Evolutionary conservation across 1,139 yeast species (phyloP).

Genomic region (Suhomyces chickasaworum): DNA sequence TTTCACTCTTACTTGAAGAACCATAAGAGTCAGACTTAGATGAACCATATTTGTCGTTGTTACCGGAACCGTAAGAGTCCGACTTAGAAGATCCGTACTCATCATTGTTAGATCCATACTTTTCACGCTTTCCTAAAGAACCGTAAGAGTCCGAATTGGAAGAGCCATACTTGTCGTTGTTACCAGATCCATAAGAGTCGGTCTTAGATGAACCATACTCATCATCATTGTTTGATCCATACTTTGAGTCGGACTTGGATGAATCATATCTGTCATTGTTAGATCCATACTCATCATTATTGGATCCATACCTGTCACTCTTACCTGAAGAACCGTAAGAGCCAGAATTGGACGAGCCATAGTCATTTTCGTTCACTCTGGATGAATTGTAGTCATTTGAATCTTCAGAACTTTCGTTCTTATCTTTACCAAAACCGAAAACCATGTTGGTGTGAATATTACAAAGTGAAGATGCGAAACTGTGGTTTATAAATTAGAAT

Average conservation of each 20-base stretch:
- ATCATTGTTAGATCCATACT: not conserved
- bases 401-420: slow-evolving; percentile 16
- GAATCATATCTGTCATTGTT: not conserved
- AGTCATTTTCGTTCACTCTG: slow-evolving; percentile 14
- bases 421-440: slow-evolving; percentile 23
- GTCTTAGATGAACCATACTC: slow-evolving; percentile 16
- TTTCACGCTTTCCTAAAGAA: too few relatives aligned
- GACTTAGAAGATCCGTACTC: slow-evolving; percentile 15
- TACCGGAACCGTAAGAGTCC: slow-evolving; percentile 18
- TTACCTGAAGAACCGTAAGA: slow-evolving; percentile 2
- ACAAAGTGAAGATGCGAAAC: not conserved
- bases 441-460: slow-evolving; percentile 16
- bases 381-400: slow-evolving; percentile 9
- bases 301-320: slow-evolving; percentile 16
- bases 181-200: not conserved
- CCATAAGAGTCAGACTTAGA: slow-evolving; percentile 18
- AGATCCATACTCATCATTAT: slow-evolving; percentile 11
- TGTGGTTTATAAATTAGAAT: not conserved
- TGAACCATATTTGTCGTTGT: slow-evolving; percentile 14
- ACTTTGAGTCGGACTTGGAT: slow-evolving; percentile 10
- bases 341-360: slow-evolving; percentile 19
- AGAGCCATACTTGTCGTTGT: not conserved
- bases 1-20: slow-evolving; percentile 13
- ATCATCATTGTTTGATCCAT: not conserved
- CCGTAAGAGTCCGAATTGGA: slow-evolving; percentile 10